Evolutionary conservation across 805 yeast species (phyloP).

Genomic region (Wickerhamiella musiphila): DNA sequence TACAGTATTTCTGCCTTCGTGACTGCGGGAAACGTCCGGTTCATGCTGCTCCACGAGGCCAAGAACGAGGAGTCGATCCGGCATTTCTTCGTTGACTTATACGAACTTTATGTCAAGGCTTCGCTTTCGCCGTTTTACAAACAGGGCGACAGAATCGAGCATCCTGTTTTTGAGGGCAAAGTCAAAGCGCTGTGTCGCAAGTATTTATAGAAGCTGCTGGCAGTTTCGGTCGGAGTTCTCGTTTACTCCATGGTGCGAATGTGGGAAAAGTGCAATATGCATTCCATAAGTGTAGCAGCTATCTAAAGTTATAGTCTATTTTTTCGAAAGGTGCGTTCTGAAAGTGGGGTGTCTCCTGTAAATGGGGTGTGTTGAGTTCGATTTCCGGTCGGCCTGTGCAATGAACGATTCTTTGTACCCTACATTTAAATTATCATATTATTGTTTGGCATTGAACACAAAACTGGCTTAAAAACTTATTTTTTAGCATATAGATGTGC

Average conservation of each 20-base stretch:
- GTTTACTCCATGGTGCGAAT: not conserved
- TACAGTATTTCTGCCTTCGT: slow-evolving; percentile 66
- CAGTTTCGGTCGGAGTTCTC: not conserved
- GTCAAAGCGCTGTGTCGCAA: slow-evolving; percentile 58
- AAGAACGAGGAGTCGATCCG: slow-evolving; percentile 56
- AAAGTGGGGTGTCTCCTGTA: too few relatives aligned
- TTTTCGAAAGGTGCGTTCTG: too few relatives aligned
- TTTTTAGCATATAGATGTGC: too few relatives aligned
- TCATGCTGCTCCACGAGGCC: slow-evolving; percentile 51
- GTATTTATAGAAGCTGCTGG: slow-evolving; percentile 31
- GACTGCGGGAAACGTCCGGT: slow-evolving; percentile 74
- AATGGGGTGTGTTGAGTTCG: too few relatives aligned
- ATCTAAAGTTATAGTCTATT: not conserved
- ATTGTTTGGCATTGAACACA: too few relatives aligned
- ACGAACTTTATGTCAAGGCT: slow-evolving; percentile 77
- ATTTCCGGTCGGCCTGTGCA: too few relatives aligned
- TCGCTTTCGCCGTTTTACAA: slow-evolving; percentile 74
- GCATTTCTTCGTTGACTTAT: slow-evolving; percentile 69
- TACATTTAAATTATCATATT: too few relatives aligned
- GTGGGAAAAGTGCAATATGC: too few relatives aligned
- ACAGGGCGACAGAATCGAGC: slow-evolving; percentile 54
- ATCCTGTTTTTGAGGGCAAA: slow-evolving; percentile 57
- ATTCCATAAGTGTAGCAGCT: too few relatives aligned
- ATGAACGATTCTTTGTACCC: too few relatives aligned
- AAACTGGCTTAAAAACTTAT: not conserved